These are phyloP conservation scores for Hevea brasiliensis DNA, from an alignment of 345 rosid species.

Conservation along the genomic window DNA sequence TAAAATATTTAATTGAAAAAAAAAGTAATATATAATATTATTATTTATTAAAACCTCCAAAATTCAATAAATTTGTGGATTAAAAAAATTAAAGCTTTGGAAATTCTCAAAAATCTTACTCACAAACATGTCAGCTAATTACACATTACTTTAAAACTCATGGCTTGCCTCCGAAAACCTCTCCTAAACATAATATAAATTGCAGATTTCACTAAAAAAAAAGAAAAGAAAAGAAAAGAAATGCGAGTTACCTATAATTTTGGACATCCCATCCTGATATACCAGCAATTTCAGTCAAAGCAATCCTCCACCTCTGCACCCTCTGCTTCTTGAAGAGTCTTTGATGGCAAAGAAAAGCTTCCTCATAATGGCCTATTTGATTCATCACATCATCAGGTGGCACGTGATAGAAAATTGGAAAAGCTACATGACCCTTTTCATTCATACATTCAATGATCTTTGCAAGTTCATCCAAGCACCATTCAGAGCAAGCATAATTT, in stretches of 20 bases:
- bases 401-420: conserved; percentile 7
- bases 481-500: not conserved
- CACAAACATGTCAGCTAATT: too few species aligned
- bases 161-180: too few species aligned
- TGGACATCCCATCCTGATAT: not conserved
- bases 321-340: not conserved
- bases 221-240: not conserved
- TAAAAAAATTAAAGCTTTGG: too few species aligned
- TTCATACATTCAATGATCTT: not conserved
- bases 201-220: not conserved
- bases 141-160: too few species aligned
- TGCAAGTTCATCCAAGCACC: conserved; percentile 11
- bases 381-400: not conserved
- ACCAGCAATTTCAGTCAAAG: not conserved
- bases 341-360: not conserved
- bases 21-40: too few species aligned
- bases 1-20: too few species aligned
- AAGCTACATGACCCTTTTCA: not conserved
- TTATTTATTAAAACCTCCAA: too few species aligned
- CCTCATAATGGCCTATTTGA: not conserved
- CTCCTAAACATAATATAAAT: too few species aligned
- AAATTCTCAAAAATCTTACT: too few species aligned
- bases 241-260: not conserved
- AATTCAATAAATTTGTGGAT: too few species aligned
- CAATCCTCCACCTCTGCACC: conserved; percentile 3